Evolutionary conservation across 2,329 filamentous ascomycete genomes (phyloP).

Genomic region (Neocucurbitaria cava): DNA sequence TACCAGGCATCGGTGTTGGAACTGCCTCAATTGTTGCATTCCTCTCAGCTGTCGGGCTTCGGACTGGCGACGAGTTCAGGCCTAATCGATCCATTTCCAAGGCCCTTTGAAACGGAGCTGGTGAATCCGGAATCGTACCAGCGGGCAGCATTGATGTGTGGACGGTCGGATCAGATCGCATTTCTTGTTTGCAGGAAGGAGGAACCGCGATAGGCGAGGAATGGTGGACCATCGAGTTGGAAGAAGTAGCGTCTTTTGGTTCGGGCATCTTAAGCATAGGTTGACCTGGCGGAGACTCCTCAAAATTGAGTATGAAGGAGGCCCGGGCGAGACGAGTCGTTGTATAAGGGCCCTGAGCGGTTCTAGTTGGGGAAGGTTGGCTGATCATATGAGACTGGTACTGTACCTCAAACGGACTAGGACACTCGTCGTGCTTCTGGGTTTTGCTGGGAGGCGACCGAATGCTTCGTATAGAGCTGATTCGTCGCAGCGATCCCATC

Average conservation of each 20-base stretch:
- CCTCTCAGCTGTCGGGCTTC: not conserved
- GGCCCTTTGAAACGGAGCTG: conserved; percentile 34
- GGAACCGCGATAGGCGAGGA: conserved; percentile 42
- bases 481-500: conserved; percentile 36
- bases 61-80: conserved; percentile 1
- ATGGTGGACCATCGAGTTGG: conserved; percentile 27
- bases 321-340: conserved; percentile 17
- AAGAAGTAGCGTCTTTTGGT: conserved; percentile 16
- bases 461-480: conserved; percentile 33
- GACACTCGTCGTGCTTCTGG: conserved; percentile 14
- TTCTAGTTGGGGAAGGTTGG: not conserved
- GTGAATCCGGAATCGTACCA: conserved; percentile 37
- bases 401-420: conserved; percentile 12
- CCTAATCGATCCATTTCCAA: conserved; percentile 24
- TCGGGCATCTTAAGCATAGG: conserved; percentile 33
- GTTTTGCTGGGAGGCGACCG: conserved; percentile 25
- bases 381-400: not conserved
- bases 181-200: conserved; percentile 10
- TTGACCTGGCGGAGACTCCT: conserved; percentile 30
- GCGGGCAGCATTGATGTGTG: conserved; percentile 13
- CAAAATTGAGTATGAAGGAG: conserved; percentile 35
- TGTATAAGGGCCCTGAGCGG: conserved; percentile 17
- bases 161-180: not conserved
- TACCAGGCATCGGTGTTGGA: conserved; percentile 34
- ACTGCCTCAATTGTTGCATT: conserved; percentile 6